Conservation (phyloP, 2,329 filamentous ascomycete species). For the Stagonosporopsis chrysanthemi region DNA sequence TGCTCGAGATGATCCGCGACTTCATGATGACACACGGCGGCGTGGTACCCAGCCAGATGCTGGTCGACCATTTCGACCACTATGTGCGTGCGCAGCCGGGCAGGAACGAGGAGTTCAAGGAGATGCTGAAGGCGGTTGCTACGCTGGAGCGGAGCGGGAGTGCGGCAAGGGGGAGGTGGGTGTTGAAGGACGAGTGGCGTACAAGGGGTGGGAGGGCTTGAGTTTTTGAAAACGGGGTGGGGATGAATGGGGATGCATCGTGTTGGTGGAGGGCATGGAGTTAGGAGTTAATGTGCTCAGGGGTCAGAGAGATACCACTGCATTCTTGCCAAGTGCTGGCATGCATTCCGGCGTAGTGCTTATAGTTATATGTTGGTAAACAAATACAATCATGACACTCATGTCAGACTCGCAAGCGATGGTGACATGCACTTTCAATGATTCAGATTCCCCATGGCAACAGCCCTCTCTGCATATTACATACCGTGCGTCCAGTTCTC, state of each 20-base stretch:
- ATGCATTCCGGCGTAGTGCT: constrained; percentile 15
- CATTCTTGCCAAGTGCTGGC: constrained; percentile 32
- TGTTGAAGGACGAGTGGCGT: constrained; percentile 63
- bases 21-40: constrained; percentile 83
- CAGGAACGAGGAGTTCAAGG: constrained; percentile 77
- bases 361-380: neutral
- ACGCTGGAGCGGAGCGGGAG: constrained; percentile 65
- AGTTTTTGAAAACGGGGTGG: too few species aligned
- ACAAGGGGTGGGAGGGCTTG: constrained; percentile 11
- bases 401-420: neutral
- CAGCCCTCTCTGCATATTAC: constrained; percentile 9
- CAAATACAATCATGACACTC: constrained; percentile 5
- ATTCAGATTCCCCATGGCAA: constrained; percentile 6
- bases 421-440: neutral
- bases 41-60: constrained; percentile 78
- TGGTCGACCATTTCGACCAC: constrained; percentile 89
- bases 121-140: constrained; percentile 79
- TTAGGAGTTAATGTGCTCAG: constrained; percentile 3
- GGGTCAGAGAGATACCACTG: constrained; percentile 13
- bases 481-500: constrained; percentile 6
- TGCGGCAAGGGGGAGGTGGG: constrained; percentile 63
- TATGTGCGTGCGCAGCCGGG: constrained; percentile 74
- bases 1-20: constrained; percentile 69
- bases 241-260: neutral
- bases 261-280: neutral